Evolutionary conservation across 2,329 filamentous ascomycete species (phyloP).

Genomic region (Berkeleyomyces basicola): DNA sequence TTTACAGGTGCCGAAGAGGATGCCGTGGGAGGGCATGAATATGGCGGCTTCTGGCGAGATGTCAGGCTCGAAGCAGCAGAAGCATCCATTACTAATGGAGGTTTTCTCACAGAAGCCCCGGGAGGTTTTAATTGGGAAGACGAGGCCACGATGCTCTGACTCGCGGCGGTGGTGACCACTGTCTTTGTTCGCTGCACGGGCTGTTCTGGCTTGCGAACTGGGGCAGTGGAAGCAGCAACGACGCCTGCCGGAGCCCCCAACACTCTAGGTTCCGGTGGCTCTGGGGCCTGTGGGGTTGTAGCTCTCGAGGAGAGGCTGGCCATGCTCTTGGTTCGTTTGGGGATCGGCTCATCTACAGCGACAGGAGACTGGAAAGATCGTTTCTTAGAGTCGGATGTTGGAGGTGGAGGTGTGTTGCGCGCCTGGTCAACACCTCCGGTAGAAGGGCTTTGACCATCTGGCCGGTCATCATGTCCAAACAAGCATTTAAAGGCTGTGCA

Average conservation of each 20-base stretch:
- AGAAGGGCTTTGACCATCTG: slow-evolving; percentile 17
- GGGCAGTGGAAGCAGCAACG: not conserved
- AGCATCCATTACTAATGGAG: not conserved
- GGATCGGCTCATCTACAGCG: slow-evolving; percentile 36
- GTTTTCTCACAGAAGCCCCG: not conserved
- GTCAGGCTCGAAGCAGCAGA: not conserved
- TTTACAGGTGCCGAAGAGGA: not conserved
- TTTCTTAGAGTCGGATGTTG: not conserved
- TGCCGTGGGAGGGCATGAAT: not conserved
- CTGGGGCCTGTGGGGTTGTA: not conserved
- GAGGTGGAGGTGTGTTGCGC: not conserved
- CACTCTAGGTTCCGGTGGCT: not conserved
- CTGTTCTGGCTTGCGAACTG: not conserved
- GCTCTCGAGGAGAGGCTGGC: not conserved
- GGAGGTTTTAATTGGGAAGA: not conserved
- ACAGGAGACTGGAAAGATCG: not conserved
- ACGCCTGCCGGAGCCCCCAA: not conserved
- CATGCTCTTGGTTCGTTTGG: not conserved
- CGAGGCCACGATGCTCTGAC: not conserved
- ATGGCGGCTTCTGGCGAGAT: not conserved
- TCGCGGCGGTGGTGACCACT: too few relatives aligned
- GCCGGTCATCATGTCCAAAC: slow-evolving; percentile 26
- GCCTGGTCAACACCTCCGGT: not conserved
- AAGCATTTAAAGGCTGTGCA: slow-evolving; percentile 35
- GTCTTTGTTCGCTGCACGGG: not conserved